A percentile compares a stretch with the other conserved stretches of the same genome.
phyloP scores from a whole-genome alignment of 441 rosid genomes.

The Jatropha multifida region DNA sequence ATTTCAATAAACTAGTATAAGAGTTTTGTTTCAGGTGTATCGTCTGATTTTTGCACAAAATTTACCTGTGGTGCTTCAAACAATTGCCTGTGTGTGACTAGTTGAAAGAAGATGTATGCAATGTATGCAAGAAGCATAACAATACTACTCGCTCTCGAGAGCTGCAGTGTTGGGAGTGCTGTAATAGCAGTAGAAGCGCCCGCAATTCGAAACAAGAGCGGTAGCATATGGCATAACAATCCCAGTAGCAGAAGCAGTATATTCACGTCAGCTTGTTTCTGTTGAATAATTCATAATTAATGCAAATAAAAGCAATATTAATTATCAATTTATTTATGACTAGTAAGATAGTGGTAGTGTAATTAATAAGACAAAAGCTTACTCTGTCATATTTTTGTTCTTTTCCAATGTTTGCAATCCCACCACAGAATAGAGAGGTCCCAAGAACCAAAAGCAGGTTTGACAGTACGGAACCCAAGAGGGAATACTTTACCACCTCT shows the following conservation, averaged over 20 bases:
- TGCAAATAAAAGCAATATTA: not conserved
- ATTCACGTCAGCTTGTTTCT: constrained; percentile 90
- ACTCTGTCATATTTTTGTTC: constrained; percentile 83
- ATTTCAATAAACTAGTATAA: no score
- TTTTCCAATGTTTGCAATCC: constrained; percentile 56
- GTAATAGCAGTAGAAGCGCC: constrained; percentile 27
- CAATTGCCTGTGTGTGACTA: constrained; percentile 61
- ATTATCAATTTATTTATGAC: no score
- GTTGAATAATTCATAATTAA: constrained; percentile 16
- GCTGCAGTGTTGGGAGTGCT: constrained; percentile 38
- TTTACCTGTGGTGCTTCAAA: constrained; percentile 64
- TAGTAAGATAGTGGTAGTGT: no score
- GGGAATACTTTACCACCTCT: constrained; percentile 78
- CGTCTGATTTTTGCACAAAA: no score
- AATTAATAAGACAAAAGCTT: constrained; percentile 15
- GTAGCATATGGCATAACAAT: constrained; percentile 66
- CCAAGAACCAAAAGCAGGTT: constrained; percentile 90
- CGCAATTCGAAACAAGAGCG: constrained; percentile 53
- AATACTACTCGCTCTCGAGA: constrained; percentile 78
- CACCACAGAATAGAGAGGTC: constrained; percentile 84
- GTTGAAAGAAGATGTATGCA: constrained; percentile 64
- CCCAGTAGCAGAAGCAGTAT: constrained; percentile 56
- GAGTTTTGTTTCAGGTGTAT: no score
- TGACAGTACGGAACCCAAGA: constrained; percentile 84
- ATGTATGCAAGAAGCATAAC: constrained; percentile 66